These are phyloP conservation scores for Triangularia setosa DNA, from an alignment of 2,329 filamentous ascomycete species.

Conservation along the genomic window DNA sequence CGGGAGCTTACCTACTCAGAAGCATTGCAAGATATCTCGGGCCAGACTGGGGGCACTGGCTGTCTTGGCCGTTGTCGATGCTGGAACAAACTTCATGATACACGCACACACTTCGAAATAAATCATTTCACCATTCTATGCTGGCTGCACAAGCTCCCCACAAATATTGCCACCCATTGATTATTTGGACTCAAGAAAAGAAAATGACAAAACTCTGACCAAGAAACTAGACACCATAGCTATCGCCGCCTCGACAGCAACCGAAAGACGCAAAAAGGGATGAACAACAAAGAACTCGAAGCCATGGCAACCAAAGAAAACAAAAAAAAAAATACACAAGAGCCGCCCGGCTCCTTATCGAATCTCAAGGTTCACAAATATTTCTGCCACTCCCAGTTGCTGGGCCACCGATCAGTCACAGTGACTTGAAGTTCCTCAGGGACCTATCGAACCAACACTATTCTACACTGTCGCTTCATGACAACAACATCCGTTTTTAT, in stretches of 20 bases:
- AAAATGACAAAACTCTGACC: not conserved
- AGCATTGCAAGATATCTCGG: conserved; percentile 26
- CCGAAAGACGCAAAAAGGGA: not conserved
- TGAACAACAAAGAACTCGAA: too few species aligned
- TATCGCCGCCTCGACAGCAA: not conserved
- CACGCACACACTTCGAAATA: not conserved
- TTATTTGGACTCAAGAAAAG: too few species aligned
- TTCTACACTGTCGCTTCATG: too few species aligned
- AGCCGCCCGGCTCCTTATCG: not conserved
- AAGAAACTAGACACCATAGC: not conserved
- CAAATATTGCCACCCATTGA: not conserved
- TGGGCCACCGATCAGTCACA: not conserved
- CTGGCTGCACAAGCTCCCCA: not conserved
- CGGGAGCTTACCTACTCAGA: conserved; percentile 27
- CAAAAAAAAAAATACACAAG: not conserved
- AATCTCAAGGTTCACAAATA: not conserved
- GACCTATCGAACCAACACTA: not conserved
- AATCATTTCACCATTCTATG: not conserved
- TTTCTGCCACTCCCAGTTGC: not conserved
- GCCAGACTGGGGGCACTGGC: conserved; percentile 18
- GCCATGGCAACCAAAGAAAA: not conserved
- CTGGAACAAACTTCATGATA: conserved; percentile 5
- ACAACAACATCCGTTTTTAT: too few species aligned
- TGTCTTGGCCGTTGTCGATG: conserved; percentile 22
- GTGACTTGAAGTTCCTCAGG: not conserved